Evolutionary conservation across 2,329 filamentous ascomycete species (phyloP), one percentile per base, ranked within the genome.

Genomic region (Penicillium sp.): DNA sequence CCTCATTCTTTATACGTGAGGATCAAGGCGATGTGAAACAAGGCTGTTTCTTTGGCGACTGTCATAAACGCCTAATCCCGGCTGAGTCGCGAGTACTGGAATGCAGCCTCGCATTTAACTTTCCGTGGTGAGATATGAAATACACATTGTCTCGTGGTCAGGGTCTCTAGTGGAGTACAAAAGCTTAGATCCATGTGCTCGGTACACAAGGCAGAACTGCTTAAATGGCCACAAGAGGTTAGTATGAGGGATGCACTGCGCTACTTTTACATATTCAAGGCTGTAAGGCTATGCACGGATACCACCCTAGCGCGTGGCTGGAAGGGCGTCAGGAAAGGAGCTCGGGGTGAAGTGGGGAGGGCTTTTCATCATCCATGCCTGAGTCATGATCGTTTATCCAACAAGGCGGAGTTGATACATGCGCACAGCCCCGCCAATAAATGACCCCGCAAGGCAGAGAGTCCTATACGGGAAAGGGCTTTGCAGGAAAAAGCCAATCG

Each of bases 1-100:
- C 9, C 33, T 40, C 50, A n/a, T 53, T 47, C 43, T 47, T 47
- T 53, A 53, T 53, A 53, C 7, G 5, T 8, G 11, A 23, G 33
- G 29, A 25, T 51, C 29, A 26, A 22, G 44, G 18, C 44, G 29
- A 20, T 31, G 25, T 29, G 23, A 31, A 33, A 14, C 20, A 48
- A 48, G 29, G 45, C 45, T 48, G 45, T 35, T 2, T 47, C 27
- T 18, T 33, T 26, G 29, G 20, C 20, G 12, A 20, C 37, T 6
- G 6, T 48, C n/a, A 12, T 23, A 18, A 11, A 37, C 29, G 29
- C 45, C 45, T 23, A 20, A 31, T 8, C 6, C 29, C 14, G 12
- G 46, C 31, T 29, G 46, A 25, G 45, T 35, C n/a, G 29, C 18
- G 6, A n/a, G 18, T 47, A 27, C 6, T 3, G 22, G 14, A 47